Evolutionary conservation across 2,329 filamentous ascomycete species (phyloP), one percentile per base, ranked within the genome.

Genomic region (Niveomyces coronatus): DNA sequence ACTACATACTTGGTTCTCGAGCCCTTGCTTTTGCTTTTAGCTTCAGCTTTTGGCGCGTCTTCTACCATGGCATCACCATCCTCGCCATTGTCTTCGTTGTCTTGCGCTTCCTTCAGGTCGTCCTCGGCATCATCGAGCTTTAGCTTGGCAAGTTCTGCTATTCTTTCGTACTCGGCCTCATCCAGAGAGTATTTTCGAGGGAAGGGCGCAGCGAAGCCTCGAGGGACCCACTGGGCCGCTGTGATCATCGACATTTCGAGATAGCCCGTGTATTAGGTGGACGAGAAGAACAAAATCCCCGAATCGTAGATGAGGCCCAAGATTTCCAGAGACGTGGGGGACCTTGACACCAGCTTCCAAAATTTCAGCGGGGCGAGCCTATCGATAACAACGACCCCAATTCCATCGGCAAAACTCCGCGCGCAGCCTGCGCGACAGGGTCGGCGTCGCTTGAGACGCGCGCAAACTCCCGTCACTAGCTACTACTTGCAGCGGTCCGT

Each of bases 51-150:
- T 19, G 35, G 47, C 5, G 30, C 53, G 19, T 58, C 60, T 14
- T 60, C 56, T 23, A 62, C 62, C 51, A 60, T 57, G 26, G 53
- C 52, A 35, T 60, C 52, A 24, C 54, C 44, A 20, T 51, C 49
- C 44, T 60, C 51, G 27, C 57, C 48, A 37, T 53, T 18, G 15
- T 52, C 56, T 18, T 59, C 57, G 35, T 54, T 48, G 20, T 58
- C 71, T 53, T 77, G 68, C 9, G 86, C 86, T 49, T 83, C 79
- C 47, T 82, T 76, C 44, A 94, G 63, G 53, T 91, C 88, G 19
- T 88, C 84, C 53, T 89, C 82, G 18, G 91, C 91, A 62, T 96
- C 91, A 54, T 95, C 85, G 22, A 95, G 74, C 63, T 94, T 82
- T 44, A 85, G 66, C 58, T 82, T 79, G 20, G 82, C 82, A 46